These are phyloP conservation scores for Epichloe brachyelytri DNA, from an alignment of 2,329 filamentous ascomycete genomes.

Conservation along the genomic window DNA sequence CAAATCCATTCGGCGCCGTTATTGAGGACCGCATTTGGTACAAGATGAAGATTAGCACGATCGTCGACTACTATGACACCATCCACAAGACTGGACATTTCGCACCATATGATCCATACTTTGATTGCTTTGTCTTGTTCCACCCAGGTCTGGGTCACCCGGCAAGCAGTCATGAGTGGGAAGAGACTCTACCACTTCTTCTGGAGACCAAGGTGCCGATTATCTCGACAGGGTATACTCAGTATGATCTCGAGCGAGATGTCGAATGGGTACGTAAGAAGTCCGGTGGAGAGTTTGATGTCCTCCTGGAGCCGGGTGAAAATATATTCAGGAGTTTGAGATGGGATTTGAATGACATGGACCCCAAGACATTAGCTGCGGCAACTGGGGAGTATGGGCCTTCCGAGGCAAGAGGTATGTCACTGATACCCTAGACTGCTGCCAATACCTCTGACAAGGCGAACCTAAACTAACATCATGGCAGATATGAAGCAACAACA, in stretches of 20 bases:
- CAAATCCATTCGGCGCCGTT: conserved; percentile 87
- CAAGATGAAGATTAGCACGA: conserved; percentile 92
- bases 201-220: conserved; percentile 94
- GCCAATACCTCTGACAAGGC: background rate
- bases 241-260: conserved; percentile 87
- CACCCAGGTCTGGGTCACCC: conserved; percentile 94
- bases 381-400: conserved; percentile 95
- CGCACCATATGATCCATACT: conserved; percentile 92
- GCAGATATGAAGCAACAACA: conserved; percentile 49
- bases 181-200: conserved; percentile 74
- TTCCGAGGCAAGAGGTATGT: conserved; percentile 91
- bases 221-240: conserved; percentile 89
- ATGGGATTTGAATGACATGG: conserved; percentile 94
- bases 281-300: conserved; percentile 79
- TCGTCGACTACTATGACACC: conserved; percentile 96
- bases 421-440: background rate
- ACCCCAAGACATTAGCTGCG: conserved; percentile 85
- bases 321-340: conserved; percentile 86
- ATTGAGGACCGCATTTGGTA: conserved; percentile 82
- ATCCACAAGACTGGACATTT: conserved; percentile 86
- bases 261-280: conserved; percentile 81
- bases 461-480: conserved; percentile 1
- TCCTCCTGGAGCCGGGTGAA: conserved; percentile 83
- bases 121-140: conserved; percentile 94
- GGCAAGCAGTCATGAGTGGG: conserved; percentile 87